phyloP scores from a whole-genome alignment of 1,284 basidiomycete species.

The Cutaneotrichosporon arboriforme region DNA sequence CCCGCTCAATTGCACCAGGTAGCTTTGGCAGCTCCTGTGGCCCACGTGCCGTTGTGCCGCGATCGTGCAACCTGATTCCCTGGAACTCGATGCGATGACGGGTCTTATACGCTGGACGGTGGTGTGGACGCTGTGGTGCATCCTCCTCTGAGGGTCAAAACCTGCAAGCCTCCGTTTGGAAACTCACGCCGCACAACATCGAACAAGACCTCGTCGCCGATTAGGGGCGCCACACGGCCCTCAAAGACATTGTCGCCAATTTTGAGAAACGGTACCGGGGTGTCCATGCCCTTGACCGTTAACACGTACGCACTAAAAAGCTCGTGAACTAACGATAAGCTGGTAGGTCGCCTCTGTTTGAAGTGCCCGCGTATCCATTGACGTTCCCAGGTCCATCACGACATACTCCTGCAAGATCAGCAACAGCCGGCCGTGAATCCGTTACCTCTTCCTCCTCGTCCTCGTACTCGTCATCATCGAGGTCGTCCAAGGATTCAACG shows the following conservation, averaged over 20 bases:
- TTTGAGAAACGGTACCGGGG: constrained; percentile 43
- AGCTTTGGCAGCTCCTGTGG: not conserved
- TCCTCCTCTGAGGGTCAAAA: no score
- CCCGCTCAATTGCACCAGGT: not conserved
- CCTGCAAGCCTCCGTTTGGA: no score
- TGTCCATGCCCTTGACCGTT: constrained; percentile 41
- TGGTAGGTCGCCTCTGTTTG: constrained; percentile 38
- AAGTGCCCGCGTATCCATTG: constrained; percentile 30
- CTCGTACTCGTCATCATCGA: constrained; percentile 34
- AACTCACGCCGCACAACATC: constrained; percentile 36
- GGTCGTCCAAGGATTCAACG: constrained; percentile 36
- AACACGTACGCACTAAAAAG: no score
- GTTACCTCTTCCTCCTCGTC: constrained; percentile 32
- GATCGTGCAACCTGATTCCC: constrained; percentile 23
- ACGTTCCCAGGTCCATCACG: constrained; percentile 37
- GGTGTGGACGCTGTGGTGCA: constrained; percentile 27
- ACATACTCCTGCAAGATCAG: constrained; percentile 24
- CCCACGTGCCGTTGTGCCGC: not conserved
- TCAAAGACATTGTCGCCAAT: constrained; percentile 43
- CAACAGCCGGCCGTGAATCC: not conserved
- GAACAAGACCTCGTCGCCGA: constrained; percentile 44
- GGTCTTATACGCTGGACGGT: constrained; percentile 30
- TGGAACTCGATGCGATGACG: constrained; percentile 31
- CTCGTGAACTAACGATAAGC: constrained; percentile 30
- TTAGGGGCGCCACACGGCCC: constrained; percentile 35